Conservation (phyloP, 2,329 filamentous ascomycete genomes). For the Nemania diffusa region DNA sequence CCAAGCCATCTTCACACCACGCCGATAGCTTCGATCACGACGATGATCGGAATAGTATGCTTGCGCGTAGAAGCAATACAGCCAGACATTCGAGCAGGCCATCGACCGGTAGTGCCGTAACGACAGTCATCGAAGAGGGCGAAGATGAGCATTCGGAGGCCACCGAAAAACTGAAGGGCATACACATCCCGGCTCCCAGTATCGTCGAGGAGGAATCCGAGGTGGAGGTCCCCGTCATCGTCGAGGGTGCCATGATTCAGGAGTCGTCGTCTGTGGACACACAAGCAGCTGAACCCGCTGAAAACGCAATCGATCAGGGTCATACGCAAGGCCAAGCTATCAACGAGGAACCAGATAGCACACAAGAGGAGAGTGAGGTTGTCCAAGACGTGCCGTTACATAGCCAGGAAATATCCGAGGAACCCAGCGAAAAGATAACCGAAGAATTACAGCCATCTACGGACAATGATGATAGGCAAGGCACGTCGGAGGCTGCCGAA, state of each 20-base stretch:
- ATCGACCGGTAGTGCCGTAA: slow-evolving; percentile 80
- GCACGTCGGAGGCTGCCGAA: slow-evolving; percentile 16
- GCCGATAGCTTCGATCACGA: slow-evolving; percentile 53
- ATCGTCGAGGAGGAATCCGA: slow-evolving; percentile 66
- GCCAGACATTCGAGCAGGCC: slow-evolving; percentile 85
- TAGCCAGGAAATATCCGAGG: slow-evolving; percentile 41
- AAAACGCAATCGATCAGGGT: slow-evolving; percentile 30
- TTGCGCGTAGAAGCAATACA: slow-evolving; percentile 74
- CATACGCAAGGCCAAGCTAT: slow-evolving; percentile 35
- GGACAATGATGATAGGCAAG: slow-evolving; percentile 39
- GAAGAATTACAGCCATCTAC: slow-evolving; percentile 42
- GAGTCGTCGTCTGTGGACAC: slow-evolving; percentile 39
- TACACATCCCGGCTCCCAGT: slow-evolving; percentile 64
- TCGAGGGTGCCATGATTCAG: slow-evolving; percentile 51
- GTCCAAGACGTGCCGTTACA: slow-evolving; percentile 38
- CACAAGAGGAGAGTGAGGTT: slow-evolving; percentile 37
- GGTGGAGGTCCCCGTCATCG: slow-evolving; percentile 53
- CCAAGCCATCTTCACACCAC: slow-evolving; percentile 43
- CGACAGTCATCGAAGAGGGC: slow-evolving; percentile 83
- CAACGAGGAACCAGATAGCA: slow-evolving; percentile 35
- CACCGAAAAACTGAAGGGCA: slow-evolving; percentile 57
- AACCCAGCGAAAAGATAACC: slow-evolving; percentile 40
- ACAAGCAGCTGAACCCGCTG: slow-evolving; percentile 29
- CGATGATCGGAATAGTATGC: slow-evolving; percentile 59
- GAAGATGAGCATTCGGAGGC: slow-evolving; percentile 73